Percentiles rank a stretch among this genome's conserved stretches.
Conservation (phyloP, 2,329 filamentous ascomycete species). For the Coniella vitis region DNA sequence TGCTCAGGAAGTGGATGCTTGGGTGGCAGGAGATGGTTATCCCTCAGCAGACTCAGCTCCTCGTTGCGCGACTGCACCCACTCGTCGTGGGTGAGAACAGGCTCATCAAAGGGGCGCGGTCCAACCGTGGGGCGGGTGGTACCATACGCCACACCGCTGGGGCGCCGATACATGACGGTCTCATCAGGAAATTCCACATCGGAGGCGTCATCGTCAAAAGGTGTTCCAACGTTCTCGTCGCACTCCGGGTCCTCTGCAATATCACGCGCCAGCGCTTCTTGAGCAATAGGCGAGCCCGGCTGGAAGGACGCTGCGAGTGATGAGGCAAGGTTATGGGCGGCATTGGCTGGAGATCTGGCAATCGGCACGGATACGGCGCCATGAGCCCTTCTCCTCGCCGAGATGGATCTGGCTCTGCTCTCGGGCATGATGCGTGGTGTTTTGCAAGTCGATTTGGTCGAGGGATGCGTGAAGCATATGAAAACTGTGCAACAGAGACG, state of each 20-base stretch:
- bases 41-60: conserved; percentile 54
- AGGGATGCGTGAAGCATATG: not conserved
- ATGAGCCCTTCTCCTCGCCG: not conserved
- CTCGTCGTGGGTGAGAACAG: conserved; percentile 47
- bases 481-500: no score
- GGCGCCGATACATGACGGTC: conserved; percentile 63
- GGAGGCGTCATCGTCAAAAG: conserved; percentile 25
- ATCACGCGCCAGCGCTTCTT: conserved; percentile 59
- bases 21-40: conserved; percentile 59
- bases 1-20: conserved; percentile 39
- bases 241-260: conserved; percentile 54
- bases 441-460: not conserved
- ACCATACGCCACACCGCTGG: conserved; percentile 68
- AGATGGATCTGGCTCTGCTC: not conserved
- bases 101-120: conserved; percentile 40
- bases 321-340: conserved; percentile 20
- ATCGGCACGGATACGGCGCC: not conserved
- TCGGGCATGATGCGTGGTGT: not conserved
- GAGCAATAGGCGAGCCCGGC: conserved; percentile 58
- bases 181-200: conserved; percentile 30
- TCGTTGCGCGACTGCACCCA: conserved; percentile 49
- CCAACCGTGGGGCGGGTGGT: conserved; percentile 65
- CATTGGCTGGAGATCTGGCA: not conserved
- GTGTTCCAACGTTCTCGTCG: conserved; percentile 13
- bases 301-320: conserved; percentile 44